A percentile compares a stretch with the other conserved stretches of the same genome.
Conservation (phyloP, 2,329 filamentous ascomycete genomes). For the Fusarium albosuccineum region DNA sequence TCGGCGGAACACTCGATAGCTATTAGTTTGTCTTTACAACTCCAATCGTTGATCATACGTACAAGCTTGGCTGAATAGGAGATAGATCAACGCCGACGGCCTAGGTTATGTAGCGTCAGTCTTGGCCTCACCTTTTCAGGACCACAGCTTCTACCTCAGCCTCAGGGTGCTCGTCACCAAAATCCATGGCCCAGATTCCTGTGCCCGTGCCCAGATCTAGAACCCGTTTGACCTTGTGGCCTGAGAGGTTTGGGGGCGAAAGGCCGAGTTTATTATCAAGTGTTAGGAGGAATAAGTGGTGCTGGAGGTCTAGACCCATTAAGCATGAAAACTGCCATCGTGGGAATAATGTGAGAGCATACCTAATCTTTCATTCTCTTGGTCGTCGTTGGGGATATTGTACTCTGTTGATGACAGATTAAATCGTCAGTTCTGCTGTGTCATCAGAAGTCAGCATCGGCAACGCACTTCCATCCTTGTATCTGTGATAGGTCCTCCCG, state of each 20-base stretch:
- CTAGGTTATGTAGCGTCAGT: background rate
- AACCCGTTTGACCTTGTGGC: background rate
- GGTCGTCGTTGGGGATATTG: background rate
- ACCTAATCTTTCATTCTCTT: slow-evolving; percentile 8
- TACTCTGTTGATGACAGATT: background rate
- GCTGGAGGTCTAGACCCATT: slow-evolving; percentile 2
- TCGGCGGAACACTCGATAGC: background rate
- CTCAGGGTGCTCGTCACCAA: slow-evolving; percentile 1
- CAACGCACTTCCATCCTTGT: no score
- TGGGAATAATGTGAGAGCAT: background rate
- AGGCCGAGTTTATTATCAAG: background rate
- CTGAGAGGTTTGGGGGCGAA: background rate
- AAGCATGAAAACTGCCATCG: background rate
- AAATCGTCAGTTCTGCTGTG: no score
- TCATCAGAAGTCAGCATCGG: no score
- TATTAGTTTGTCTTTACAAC: background rate
- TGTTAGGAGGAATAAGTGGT: background rate
- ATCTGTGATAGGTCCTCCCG: no score
- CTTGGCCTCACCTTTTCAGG: background rate
- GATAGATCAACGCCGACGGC: background rate
- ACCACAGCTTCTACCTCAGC: background rate
- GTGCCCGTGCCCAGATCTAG: background rate
- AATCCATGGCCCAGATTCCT: slow-evolving; percentile 1
- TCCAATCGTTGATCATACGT: background rate
- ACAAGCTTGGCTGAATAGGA: background rate